Base-by-base conservation (phyloP, 176 grass and related monocot genomes). In the Alloteropsis semialata region DNA sequence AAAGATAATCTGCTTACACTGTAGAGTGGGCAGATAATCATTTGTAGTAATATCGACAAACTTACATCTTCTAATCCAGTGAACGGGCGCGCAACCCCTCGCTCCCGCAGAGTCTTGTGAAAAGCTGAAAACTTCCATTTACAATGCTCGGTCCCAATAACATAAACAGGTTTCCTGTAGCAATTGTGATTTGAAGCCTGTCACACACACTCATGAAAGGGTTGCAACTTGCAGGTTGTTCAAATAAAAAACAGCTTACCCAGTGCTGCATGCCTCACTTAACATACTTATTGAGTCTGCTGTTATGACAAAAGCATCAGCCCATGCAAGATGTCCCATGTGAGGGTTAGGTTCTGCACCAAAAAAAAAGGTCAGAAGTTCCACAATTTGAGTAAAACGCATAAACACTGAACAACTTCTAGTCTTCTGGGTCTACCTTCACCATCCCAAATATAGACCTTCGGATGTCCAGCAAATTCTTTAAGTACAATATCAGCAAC, bases 11-110 rank as follows among this genome's bases (percentile, higher is more conserved):
- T 80, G 60, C 18, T 85, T 45, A 66, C 37, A 66, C 38, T 72
- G 76, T 74, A 21, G 38, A 54, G 21, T 61, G 48, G 76, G 12
- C 13, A 72, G 58, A 62, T 39, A 63, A 38, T 76, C 22, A 44
- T 37, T 58, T 66, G 68, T 65, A 81, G 62, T 3, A 75, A 28
- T 43, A 74, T 21, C 38, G 27, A 42, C 21, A 72, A 30, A 71
- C 92, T 88, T 89, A 98, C 96, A 91, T 98, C 96, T 84, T 98
- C 96, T 65, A 98, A 88, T 50, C 96, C 96, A 30, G 92, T 90
- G 72, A 98, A 93, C 6, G 89, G 92, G 18, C 84, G 92, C 36
- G 87, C 90, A 80, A 95, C 70, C 79, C 96, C 90, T 82, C 79
- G 80, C 45, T 98, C 92, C 42, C 82, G 90, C 29, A 98, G 78